Evolutionary conservation across 257 asterid genomes (phyloP).

Genomic region (Forsythia viridissima): DNA sequence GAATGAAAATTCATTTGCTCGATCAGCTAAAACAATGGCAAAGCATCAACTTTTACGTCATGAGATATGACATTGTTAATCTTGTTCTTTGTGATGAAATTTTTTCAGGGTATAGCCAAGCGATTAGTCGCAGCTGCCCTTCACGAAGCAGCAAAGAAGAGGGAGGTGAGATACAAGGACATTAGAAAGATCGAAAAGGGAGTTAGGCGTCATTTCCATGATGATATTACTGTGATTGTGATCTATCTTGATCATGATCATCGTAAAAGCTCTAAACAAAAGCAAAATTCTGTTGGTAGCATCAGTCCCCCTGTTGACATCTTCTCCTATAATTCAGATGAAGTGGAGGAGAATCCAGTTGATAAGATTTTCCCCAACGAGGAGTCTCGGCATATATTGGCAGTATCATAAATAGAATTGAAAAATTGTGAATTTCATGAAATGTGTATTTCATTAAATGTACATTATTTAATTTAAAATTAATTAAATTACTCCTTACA

Average conservation of each 20-base stretch:
- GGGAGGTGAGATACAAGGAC: slow-evolving; percentile 81
- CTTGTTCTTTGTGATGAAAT: background rate
- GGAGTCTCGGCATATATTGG: slow-evolving; percentile 22
- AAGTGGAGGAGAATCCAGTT: slow-evolving; percentile 37
- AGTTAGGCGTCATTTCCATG: slow-evolving; percentile 86
- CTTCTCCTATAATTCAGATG: slow-evolving; percentile 58
- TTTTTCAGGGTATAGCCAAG: slow-evolving; percentile 91
- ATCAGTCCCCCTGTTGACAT: slow-evolving; percentile 72
- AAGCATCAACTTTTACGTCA: background rate
- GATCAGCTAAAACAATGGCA: too few relatives aligned
- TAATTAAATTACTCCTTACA: too few relatives aligned
- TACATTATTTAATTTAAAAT: too few relatives aligned
- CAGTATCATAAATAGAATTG: background rate
- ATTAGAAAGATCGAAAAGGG: slow-evolving; percentile 85
- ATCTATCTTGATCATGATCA: slow-evolving; percentile 70
- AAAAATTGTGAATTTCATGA: too few relatives aligned
- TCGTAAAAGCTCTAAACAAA: slow-evolving; percentile 33
- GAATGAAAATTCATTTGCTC: background rate
- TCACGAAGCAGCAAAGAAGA: slow-evolving; percentile 85
- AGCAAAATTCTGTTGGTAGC: slow-evolving; percentile 41
- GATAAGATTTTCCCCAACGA: slow-evolving; percentile 42
- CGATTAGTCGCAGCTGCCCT: slow-evolving; percentile 83
- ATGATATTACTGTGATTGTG: slow-evolving; percentile 83
- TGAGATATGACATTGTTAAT: background rate
- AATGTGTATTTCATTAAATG: too few relatives aligned